phyloP scores from a whole-genome alignment of 768 basidiomycete genomes.

The Termitomyces sp. region DNA sequence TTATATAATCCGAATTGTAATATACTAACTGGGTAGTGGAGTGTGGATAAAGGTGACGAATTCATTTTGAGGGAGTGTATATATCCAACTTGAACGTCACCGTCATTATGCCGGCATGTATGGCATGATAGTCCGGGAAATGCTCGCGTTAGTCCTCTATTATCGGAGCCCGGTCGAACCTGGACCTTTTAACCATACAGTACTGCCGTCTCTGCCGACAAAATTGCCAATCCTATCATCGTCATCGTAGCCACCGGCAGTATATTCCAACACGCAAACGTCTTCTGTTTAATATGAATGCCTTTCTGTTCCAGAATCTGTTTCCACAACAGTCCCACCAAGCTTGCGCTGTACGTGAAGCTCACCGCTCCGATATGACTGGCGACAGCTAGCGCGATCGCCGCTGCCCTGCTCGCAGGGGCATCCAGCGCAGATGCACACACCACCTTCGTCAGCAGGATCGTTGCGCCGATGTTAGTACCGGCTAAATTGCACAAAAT shows the following conservation, averaged over 20 bases:
- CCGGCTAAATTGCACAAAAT: conserved; percentile 78
- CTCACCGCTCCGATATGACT: conserved; percentile 90
- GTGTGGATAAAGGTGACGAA: neutral
- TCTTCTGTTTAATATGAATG: conserved; percentile 49
- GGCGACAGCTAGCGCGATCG: conserved; percentile 74
- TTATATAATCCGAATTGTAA: neutral
- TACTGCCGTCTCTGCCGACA: conserved; percentile 72
- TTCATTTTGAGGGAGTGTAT: neutral
- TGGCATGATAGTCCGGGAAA: neutral
- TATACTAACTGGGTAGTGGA: neutral
- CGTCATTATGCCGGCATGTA: neutral
- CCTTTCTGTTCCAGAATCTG: conserved; percentile 69
- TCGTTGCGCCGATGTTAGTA: conserved; percentile 89
- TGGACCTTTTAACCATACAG: conserved; percentile 21
- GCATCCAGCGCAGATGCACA: conserved; percentile 38
- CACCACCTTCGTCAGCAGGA: conserved; percentile 79
- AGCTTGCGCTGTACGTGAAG: conserved; percentile 81
- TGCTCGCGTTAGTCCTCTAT: neutral
- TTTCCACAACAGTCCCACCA: conserved; percentile 85
- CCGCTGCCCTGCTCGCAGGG: conserved; percentile 45
- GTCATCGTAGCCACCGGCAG: conserved; percentile 64
- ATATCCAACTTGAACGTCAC: neutral
- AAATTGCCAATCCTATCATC: conserved; percentile 57
- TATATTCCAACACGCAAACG: conserved; percentile 72
- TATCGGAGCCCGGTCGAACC: neutral